Evolutionary conservation across 345 rosid genomes (phyloP).

Genomic region (Schrenkiella parvula): DNA sequence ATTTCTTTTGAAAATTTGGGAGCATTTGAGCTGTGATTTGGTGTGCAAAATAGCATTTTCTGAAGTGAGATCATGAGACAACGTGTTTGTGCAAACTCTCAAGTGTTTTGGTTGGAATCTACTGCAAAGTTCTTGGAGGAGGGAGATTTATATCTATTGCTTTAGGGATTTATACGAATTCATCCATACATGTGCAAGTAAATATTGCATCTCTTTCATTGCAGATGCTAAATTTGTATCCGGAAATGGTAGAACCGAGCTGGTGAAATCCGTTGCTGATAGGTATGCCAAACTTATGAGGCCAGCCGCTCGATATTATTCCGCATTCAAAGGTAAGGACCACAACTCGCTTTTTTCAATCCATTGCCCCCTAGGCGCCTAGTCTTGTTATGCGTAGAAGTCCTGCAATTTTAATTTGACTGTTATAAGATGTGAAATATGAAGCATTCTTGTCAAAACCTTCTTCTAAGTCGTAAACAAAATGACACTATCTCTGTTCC

Average conservation of each 20-base stretch:
- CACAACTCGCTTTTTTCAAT: neutral
- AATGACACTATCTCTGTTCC: slow-evolving; percentile 22
- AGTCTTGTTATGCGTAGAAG: neutral
- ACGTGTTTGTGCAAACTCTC: neutral
- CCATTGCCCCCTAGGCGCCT: neutral
- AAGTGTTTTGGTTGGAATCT: neutral
- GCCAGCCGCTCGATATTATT: slow-evolving; percentile 56
- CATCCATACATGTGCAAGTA: neutral
- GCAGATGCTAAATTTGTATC: slow-evolving; percentile 43
- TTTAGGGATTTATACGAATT: neutral
- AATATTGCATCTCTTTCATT: slow-evolving; percentile 4
- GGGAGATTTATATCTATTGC: neutral
- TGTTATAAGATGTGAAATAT: neutral
- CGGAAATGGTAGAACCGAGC: slow-evolving; percentile 44
- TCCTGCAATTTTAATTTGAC: neutral
- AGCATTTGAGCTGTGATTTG: neutral
- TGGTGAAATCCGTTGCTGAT: slow-evolving; percentile 49
- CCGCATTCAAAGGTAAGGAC: slow-evolving; percentile 51
- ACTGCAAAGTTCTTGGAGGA: neutral
- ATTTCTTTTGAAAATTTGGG: neutral
- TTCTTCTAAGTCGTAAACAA: neutral
- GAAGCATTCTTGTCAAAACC: neutral
- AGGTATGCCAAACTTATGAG: slow-evolving; percentile 70
- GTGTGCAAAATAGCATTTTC: neutral
- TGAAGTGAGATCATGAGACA: neutral